These are phyloP conservation scores for Globisporangium echinulatum DNA, from an alignment of 352 stramenopile species.

Conservation along the genomic window DNA sequence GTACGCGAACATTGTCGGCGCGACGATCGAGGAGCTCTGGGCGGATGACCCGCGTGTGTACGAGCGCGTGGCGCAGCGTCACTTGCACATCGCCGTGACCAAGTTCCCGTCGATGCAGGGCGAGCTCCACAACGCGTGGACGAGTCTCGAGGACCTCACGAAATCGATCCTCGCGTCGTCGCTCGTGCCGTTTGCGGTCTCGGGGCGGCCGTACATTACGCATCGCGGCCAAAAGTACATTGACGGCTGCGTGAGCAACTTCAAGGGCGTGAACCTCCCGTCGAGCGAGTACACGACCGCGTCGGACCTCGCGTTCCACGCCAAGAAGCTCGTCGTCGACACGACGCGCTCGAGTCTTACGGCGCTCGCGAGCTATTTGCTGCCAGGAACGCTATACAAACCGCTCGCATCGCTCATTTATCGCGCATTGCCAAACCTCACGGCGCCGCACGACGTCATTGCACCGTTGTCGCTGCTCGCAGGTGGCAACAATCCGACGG, in stretches of 20 bases:
- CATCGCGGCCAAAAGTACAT: conserved; percentile 65
- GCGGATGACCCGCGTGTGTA: conserved; percentile 41
- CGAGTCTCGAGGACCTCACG: conserved; percentile 48
- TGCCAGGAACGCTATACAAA: conserved; percentile 38
- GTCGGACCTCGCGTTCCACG: conserved; percentile 50
- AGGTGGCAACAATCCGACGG: not conserved
- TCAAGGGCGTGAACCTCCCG: conserved; percentile 44
- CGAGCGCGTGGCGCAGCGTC: conserved; percentile 27
- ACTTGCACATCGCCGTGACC: conserved; percentile 57
- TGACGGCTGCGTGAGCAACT: conserved; percentile 68
- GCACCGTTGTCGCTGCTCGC: conserved; percentile 21
- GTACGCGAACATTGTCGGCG: conserved; percentile 44
- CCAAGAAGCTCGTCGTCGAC: conserved; percentile 35
- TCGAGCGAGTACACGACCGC: conserved; percentile 53
- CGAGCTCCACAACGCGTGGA: conserved; percentile 51
- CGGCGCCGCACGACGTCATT: conserved; percentile 42
- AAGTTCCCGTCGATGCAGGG: conserved; percentile 50
- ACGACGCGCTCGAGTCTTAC: conserved; percentile 29
- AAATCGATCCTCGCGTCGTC: conserved; percentile 62
- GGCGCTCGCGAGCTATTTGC: conserved; percentile 28
- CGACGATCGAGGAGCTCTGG: conserved; percentile 52
- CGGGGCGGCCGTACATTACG: conserved; percentile 47
- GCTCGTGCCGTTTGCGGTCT: conserved; percentile 63
- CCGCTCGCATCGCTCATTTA: conserved; percentile 37
- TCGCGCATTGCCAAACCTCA: conserved; percentile 31